Evolutionary conservation across 768 basidiomycete species (phyloP).

Genomic region (Termitomyces sp.): DNA sequence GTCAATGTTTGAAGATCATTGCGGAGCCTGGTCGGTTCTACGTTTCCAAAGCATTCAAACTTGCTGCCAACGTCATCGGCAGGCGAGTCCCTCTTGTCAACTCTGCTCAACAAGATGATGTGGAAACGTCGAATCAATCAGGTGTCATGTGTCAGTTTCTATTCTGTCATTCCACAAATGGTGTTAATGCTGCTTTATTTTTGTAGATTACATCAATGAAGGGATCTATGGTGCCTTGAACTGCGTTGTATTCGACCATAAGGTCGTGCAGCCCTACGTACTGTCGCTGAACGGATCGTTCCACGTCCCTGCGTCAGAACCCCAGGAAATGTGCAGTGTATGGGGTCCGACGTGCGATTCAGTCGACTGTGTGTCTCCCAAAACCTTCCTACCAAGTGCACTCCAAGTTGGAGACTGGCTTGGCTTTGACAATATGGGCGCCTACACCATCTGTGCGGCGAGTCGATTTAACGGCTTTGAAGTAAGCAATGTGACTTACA

Average conservation of each 20-base stretch:
- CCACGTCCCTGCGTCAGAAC: constrained; percentile 40
- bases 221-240: constrained; percentile 97
- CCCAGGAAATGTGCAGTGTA: constrained; percentile 57
- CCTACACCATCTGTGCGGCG: constrained; percentile 95
- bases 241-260: constrained; percentile 96
- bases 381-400: constrained; percentile 53
- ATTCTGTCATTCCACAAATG: background rate
- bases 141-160: constrained; percentile 86
- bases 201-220: constrained; percentile 95
- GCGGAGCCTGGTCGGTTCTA: constrained; percentile 96
- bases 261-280: constrained; percentile 77
- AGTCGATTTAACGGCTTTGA: constrained; percentile 94
- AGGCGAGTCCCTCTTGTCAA: constrained; percentile 56
- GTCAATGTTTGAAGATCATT: constrained; percentile 69
- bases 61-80: constrained; percentile 92
- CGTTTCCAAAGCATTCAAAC: constrained; percentile 86
- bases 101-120: constrained; percentile 16
- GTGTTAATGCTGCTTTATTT: constrained; percentile 4
- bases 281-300: constrained; percentile 67
- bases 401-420: constrained; percentile 96
- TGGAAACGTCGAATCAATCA: constrained; percentile 33
- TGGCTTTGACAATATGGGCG: constrained; percentile 97
- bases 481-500: constrained; percentile 75
- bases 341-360: constrained; percentile 99
- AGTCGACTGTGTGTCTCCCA: constrained; percentile 84